Base-by-base conservation (phyloP, 2,329 filamentous ascomycete genomes). In the Diplodia scrobiculata region DNA sequence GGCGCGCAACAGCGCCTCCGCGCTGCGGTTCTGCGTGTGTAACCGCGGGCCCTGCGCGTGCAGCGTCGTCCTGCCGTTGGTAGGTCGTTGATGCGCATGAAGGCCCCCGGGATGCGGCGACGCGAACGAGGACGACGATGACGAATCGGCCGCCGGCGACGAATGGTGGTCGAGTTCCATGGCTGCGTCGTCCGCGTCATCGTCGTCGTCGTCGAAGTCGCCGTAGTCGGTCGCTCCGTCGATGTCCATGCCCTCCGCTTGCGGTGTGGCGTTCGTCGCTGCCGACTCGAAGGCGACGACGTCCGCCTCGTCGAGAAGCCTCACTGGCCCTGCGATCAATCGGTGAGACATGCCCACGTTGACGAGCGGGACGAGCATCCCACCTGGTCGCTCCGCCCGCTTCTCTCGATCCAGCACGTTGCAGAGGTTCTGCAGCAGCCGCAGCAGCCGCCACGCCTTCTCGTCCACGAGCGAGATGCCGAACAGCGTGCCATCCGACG, bases 381-480 rank as follows among this genome's bases (percentile, higher is more conserved):
- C 47, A n/a, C 63, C 63, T 13, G 63, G 63, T 3, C 63, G 63
- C 25, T 38, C 38, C 14, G 52, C 52, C 9, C 52, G 41, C 38
- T 29, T 50, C 52, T 59, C 38, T 5, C 55, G 65, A 32, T 66
- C 65, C 17, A 53, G 72, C 7, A 76, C 69, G 38, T 73, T 70
- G 29, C 77, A 71, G 36, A 96, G 74, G 67, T 89, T 89, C 72
- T 96, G 89, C 1, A 97, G 74, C 68, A 94, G 87, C 66, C 84
- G 84, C 5, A 98, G 81, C 3, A 96, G 80, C 6, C 83, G 82
- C 86, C 89, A 90, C 7, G 88, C 84, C 1, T 84, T 77, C 19
- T 84, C 72, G 10, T 83, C 79, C 0, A 98, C 78, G 14, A 93
- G 78, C 0, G 84, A 84, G 71, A 97, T 89, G 17, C 79, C 75